phyloP scores from a whole-genome alignment of 192 early-diverging fungal species.

The Podila minutissima region DNA sequence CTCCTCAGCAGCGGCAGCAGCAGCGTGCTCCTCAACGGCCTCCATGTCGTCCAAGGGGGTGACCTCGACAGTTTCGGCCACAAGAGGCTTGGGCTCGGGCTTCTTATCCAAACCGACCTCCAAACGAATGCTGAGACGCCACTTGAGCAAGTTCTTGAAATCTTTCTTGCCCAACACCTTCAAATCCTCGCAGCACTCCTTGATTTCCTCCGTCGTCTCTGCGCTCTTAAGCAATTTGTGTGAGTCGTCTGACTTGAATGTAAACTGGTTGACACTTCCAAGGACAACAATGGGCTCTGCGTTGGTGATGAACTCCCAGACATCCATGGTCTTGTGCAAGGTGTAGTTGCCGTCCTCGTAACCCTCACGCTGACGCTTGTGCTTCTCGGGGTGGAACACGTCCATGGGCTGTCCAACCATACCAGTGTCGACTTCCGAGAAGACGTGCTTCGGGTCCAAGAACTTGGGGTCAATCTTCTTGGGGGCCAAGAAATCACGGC shows the following conservation, averaged over 20 bases:
- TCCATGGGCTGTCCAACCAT: conserved; percentile 63
- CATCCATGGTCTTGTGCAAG: conserved; percentile 77
- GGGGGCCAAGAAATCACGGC: conserved; percentile 91
- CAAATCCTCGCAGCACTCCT: conserved; percentile 85
- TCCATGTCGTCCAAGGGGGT: conserved; percentile 67
- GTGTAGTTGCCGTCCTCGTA: conserved; percentile 98
- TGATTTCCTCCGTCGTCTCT: conserved; percentile 85
- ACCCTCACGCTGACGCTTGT: conserved; percentile 91
- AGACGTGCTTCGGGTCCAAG: conserved; percentile 93
- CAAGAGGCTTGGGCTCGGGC: conserved; percentile 55
- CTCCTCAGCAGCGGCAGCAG: conserved; percentile 41
- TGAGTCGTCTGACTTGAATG: conserved; percentile 79
- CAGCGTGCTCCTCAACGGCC: conserved; percentile 58
- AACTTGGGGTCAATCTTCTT: conserved; percentile 95
- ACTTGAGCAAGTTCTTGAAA: conserved; percentile 90
- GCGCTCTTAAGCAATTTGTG: conserved; percentile 51
- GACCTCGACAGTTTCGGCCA: conserved; percentile 47
- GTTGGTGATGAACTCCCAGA: conserved; percentile 83
- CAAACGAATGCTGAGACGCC: conserved; percentile 82
- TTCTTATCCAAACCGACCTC: conserved; percentile 61
- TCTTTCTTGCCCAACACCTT: conserved; percentile 94
- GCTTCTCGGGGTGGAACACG: conserved; percentile 94
- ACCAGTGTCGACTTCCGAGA: conserved; percentile 88
- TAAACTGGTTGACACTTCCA: conserved; percentile 78
- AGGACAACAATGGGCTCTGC: conserved; percentile 85